These are phyloP conservation scores for Moesziomyces globuligerus DNA, from an alignment of 1,284 basidiomycete species.

Conservation along the genomic window DNA sequence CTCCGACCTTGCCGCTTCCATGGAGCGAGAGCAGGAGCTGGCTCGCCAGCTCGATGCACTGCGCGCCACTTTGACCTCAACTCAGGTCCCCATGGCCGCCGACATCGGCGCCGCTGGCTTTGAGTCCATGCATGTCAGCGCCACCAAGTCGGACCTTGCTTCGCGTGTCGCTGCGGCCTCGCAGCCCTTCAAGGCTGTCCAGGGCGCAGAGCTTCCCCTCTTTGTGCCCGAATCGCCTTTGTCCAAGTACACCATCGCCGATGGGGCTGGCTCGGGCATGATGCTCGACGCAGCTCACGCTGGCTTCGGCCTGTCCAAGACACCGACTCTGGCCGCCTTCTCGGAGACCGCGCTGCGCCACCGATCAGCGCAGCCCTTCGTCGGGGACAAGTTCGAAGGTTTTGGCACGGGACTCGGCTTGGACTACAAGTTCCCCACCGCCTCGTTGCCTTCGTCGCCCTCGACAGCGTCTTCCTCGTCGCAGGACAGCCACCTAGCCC, in stretches of 20 bases:
- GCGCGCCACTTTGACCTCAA: conserved; percentile 19
- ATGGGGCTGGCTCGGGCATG: conserved; percentile 5
- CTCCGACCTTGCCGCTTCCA: conserved; percentile 28
- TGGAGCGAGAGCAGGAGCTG: conserved; percentile 26
- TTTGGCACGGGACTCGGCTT: conserved; percentile 33
- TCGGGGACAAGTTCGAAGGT: conserved; percentile 10
- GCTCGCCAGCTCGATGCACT: conserved; percentile 27
- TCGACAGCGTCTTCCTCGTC: conserved; percentile 41
- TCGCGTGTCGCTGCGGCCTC: conserved; percentile 8
- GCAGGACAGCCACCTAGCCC: conserved; percentile 20
- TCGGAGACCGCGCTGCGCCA: conserved; percentile 33
- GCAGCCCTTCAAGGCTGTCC: conserved; percentile 27
- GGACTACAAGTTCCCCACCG: conserved; percentile 33
- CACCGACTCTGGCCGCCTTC: conserved; percentile 45
- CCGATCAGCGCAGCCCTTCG: conserved; percentile 19
- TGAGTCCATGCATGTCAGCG: conserved; percentile 10
- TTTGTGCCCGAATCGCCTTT: conserved; percentile 40
- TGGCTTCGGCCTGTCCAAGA: conserved; percentile 38
- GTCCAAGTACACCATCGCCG: conserved; percentile 35
- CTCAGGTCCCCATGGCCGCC: conserved; percentile 13
- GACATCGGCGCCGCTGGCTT: conserved; percentile 11
- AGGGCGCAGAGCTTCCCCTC: conserved; percentile 42
- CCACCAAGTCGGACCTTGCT: conserved; percentile 6
- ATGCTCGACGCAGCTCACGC: conserved; percentile 24
- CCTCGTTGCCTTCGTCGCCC: conserved; percentile 38